These are phyloP conservation scores for Omphalea diandra DNA, from an alignment of 441 rosid species.

Conservation along the genomic window DNA sequence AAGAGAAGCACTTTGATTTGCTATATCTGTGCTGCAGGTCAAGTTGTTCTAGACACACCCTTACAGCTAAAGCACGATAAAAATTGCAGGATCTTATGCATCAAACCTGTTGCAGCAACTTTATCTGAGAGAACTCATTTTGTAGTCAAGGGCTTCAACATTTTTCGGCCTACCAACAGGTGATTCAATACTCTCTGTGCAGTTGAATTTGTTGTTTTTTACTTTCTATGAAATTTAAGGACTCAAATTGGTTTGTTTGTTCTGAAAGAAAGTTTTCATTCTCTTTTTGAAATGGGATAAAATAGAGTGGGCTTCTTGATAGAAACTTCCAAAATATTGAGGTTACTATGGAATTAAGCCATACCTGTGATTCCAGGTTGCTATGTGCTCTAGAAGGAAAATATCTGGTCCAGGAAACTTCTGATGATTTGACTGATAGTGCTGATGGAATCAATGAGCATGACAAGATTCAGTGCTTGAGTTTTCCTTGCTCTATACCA, in stretches of 20 bases:
- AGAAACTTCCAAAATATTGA: neutral
- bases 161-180: conserved; percentile 61
- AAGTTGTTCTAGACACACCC: conserved; percentile 60
- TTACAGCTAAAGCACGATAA: conserved; percentile 49
- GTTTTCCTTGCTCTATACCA: conserved; percentile 63
- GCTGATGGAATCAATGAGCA: conserved; percentile 39
- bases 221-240: neutral
- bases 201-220: neutral
- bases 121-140: conserved; percentile 54
- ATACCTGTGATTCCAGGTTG: conserved; percentile 47
- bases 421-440: conserved; percentile 34
- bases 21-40: conserved; percentile 46
- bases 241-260: neutral
- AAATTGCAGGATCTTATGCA: conserved; percentile 48
- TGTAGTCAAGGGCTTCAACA: conserved; percentile 64
- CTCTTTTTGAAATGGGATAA: neutral
- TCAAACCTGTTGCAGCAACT: conserved; percentile 69
- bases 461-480: conserved; percentile 51
- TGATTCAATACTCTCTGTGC: conserved; percentile 19
- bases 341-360: conserved; percentile 12
- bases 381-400: conserved; percentile 81
- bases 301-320: neutral
- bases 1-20: conserved; percentile 18
- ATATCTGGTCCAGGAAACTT: conserved; percentile 59
- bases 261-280: neutral